Base-by-base conservation (phyloP, 2,329 filamentous ascomycete genomes). In the Sporothrix globosa region DNA sequence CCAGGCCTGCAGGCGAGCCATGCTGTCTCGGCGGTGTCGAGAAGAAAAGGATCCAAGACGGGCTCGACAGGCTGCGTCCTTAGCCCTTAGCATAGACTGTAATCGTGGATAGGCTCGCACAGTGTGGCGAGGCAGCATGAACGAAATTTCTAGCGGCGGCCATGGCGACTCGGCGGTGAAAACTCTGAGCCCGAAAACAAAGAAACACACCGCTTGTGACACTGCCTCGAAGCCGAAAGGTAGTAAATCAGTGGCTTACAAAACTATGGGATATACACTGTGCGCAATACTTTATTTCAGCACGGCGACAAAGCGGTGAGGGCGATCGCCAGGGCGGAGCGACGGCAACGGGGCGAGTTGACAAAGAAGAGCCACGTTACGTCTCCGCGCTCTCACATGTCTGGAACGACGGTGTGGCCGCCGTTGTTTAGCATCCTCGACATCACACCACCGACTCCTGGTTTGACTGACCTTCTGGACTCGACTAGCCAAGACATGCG, bases 111-210 rank as follows among this genome's bases (percentile, higher is more conserved):
- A 34, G 30, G 34, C 41, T n/a, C 34, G 13, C 21, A 63, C 58
- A 63, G 58, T 63, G 58, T 63, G 58, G 58, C n/a, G 58, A 63
- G 58, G 14, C 39, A 10, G 19, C 17, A 63, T 63, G 58, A 63
- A 46, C 58, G 58, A 63, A 27, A 46, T 63, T 46, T 63, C 58
- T 63, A 63, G 58, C 58, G 58, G 58, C 58, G 39, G 58, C n/a
- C 39, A 19, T 21, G 13, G 58, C 58, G 58, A 63, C 21, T 24
- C 46, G 58, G 58, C 13, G 21, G 39, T 10, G 44, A 41, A 44
- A 60, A 9, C 24, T 30, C 13, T 27, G 24, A n/a, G 10, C 6
- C 5, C 44, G 44, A 48, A 17, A 17, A 46, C 58, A 63, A 63
- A 63, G 58, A 63, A 39, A 19, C 1, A 9, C 34, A 1, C 34